phyloP scores from a whole-genome alignment of 352 stramenopile species.

The Thalassiosira livingstoniorum region DNA sequence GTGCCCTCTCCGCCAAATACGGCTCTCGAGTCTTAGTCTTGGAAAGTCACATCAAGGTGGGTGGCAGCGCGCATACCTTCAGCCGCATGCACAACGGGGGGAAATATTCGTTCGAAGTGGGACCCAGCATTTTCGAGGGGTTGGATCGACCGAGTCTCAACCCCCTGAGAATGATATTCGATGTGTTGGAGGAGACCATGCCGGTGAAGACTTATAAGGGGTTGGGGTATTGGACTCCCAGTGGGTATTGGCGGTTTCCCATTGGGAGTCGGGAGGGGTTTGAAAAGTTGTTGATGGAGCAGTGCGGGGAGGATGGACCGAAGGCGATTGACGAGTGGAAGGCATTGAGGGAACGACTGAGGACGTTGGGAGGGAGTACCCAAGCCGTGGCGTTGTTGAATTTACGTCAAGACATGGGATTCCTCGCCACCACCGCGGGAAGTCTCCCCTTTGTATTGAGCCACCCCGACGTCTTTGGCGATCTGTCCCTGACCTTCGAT shows the following conservation, averaged over 20 bases:
- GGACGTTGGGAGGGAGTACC: constrained; percentile 83
- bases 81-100: constrained; percentile 79
- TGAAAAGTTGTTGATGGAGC: constrained; percentile 80
- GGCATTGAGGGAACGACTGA: constrained; percentile 71
- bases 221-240: constrained; percentile 84
- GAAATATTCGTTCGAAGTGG: constrained; percentile 86
- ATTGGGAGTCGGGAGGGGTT: constrained; percentile 77
- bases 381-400: constrained; percentile 84
- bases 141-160: constrained; percentile 82
- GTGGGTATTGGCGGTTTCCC: constrained; percentile 85
- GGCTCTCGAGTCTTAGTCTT: constrained; percentile 78
- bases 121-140: constrained; percentile 86
- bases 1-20: constrained; percentile 82
- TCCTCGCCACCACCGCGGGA: constrained; percentile 84
- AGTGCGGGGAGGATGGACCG: constrained; percentile 74
- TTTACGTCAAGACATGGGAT: constrained; percentile 83
- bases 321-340: constrained; percentile 85
- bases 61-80: constrained; percentile 85
- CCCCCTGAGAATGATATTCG: constrained; percentile 85
- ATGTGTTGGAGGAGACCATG: constrained; percentile 84
- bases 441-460: constrained; percentile 81
- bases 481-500: constrained; percentile 86
- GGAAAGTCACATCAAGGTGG: constrained; percentile 85
- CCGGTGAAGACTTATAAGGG: constrained; percentile 86
- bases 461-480: constrained; percentile 86